phyloP scores from a whole-genome alignment of 1,139 yeast species.

The Diutina mesorugosa region DNA sequence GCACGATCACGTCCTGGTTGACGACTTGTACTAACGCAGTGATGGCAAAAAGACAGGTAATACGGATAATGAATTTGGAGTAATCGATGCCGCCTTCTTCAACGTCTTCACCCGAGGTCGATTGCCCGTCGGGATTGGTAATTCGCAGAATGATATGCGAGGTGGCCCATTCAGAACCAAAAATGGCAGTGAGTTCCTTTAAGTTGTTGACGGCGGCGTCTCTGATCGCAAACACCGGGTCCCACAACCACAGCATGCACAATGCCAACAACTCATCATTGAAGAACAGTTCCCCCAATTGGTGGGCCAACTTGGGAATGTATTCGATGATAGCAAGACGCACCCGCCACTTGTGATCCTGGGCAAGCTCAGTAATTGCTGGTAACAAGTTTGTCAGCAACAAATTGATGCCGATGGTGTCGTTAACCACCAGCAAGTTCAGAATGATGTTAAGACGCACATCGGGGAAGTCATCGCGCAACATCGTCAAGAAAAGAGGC shows the following conservation, averaged over 20 bases:
- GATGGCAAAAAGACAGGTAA: slow-evolving; percentile 82
- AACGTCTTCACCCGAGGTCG: slow-evolving; percentile 2
- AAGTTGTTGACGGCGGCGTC: slow-evolving; percentile 89
- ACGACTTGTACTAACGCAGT: slow-evolving; percentile 66
- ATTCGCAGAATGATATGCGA: slow-evolving; percentile 70
- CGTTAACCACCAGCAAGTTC: slow-evolving; percentile 81
- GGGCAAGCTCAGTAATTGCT: slow-evolving; percentile 91
- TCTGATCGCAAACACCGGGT: slow-evolving; percentile 89
- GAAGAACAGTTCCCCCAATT: slow-evolving; percentile 85
- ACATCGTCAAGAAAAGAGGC: slow-evolving; percentile 86
- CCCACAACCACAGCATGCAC: slow-evolving; percentile 97
- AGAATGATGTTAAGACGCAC: slow-evolving; percentile 91
- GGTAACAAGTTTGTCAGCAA: slow-evolving; percentile 83
- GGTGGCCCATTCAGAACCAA: slow-evolving; percentile 93
- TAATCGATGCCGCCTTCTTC: slow-evolving; percentile 22
- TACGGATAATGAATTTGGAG: slow-evolving; percentile 74
- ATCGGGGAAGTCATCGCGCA: slow-evolving; percentile 94
- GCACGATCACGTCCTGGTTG: slow-evolving; percentile 41
- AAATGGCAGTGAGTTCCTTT: slow-evolving; percentile 66
- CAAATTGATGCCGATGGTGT: slow-evolving; percentile 84
- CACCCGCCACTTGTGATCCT: slow-evolving; percentile 96
- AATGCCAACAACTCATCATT: slow-evolving; percentile 82
- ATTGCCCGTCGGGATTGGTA: slow-evolving; percentile 17
- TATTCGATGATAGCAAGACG: slow-evolving; percentile 95
- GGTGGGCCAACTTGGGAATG: slow-evolving; percentile 92